Evolutionary conservation across 306 rosid species (phyloP), one percentile per base, ranked within the genome.

Genomic region (Corylus heterophylla): DNA sequence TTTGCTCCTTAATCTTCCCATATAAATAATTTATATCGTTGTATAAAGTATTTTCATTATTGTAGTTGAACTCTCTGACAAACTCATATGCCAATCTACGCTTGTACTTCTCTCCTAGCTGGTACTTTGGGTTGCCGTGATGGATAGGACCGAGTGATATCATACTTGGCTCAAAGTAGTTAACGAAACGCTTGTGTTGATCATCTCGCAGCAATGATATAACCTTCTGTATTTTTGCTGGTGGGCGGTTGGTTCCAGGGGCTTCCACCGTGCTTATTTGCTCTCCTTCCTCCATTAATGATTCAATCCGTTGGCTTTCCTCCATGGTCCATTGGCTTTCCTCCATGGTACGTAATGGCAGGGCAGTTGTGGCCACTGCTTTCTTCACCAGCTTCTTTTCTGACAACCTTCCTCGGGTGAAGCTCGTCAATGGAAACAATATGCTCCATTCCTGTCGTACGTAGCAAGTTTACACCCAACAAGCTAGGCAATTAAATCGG

Each of bases 111-210:
- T 83, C 50, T 0, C 52, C 67, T 4, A 78, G 35, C 31, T 27
- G 0, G 54, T 70, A 76, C 37, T 22, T 67, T 22, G 2, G 17
- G 2, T 50, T 73, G 1, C 37, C 50, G 67, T 73, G 76, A 50
- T 74, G 86, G 51, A 78, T 48, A 8, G 86, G 83, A 25, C 83
- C 80, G 2, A 83, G 5, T 25, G 80, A 66, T 27, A 74, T 44
- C 42, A 42, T 73, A 39, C 58, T 78, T 12, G 83, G 86, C 51
- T 22, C 20, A 25, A 66, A 74, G 68, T 25, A 78, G 39, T 49
- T 74, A 2, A 9, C 12, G 12, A 8, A 58, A 7, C 35, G 4
- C 2, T 4, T 0, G 9, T 20, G 11, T 22, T 22, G 22, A 22
- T 22, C 22, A 35, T 48, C 73, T 8, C 54, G 63, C 8, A 78